Evolutionary conservation across 352 stramenopile genomes (phyloP).

Genomic region (Pythium oligandrum): DNA sequence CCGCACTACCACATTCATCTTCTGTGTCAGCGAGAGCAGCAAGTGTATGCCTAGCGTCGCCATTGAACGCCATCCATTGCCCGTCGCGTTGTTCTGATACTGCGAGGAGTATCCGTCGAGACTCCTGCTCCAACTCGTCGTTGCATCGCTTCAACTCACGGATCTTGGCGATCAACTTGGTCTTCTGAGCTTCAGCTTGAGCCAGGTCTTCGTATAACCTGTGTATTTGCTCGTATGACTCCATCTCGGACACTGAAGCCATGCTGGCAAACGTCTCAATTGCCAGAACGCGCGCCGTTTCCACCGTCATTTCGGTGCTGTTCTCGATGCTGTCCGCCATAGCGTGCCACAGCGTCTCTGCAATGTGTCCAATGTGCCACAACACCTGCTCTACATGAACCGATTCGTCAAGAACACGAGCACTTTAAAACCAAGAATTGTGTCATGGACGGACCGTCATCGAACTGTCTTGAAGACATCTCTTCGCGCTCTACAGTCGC

Average conservation of each 20-base stretch:
- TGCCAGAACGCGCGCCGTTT: slow-evolving; percentile 11
- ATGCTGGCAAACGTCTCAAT: slow-evolving; percentile 18
- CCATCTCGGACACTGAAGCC: slow-evolving; percentile 10
- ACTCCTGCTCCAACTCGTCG: slow-evolving; percentile 3
- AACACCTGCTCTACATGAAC: slow-evolving; percentile 16
- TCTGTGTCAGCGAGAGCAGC: too few species aligned
- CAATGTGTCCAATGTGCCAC: slow-evolving; percentile 17
- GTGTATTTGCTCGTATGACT: slow-evolving; percentile 30
- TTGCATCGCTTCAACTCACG: slow-evolving; percentile 7
- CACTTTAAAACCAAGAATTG: not conserved
- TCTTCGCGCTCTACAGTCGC: not conserved
- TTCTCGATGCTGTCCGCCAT: not conserved
- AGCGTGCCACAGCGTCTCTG: slow-evolving; percentile 17
- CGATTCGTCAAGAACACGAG: not conserved
- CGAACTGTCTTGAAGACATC: slow-evolving; percentile 3
- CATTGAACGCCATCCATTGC: too few species aligned
- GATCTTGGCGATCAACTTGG: slow-evolving; percentile 11
- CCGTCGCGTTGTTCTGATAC: not conserved
- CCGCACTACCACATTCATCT: too few species aligned
- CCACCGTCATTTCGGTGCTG: slow-evolving; percentile 1
- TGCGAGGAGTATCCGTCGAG: not conserved
- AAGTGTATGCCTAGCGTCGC: too few species aligned
- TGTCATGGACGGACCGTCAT: not conserved
- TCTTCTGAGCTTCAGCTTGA: slow-evolving; percentile 15
- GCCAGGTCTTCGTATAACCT: slow-evolving; percentile 20